phyloP scores from a whole-genome alignment of 805 yeast species.

The Kluyveromyces aestuarii region DNA sequence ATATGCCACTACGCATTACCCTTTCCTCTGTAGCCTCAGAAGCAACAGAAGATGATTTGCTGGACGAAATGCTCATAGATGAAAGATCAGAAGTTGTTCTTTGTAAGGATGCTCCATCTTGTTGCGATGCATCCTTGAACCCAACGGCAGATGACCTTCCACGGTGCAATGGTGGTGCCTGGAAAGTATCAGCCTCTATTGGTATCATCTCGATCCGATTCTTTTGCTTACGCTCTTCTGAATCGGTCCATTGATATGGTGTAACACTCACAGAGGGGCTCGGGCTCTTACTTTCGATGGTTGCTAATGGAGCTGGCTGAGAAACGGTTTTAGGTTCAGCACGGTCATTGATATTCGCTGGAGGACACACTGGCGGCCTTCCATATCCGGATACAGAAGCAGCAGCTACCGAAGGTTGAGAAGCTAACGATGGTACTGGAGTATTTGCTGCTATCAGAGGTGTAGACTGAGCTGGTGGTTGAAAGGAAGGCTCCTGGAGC shows the following conservation, averaged over 20 bases:
- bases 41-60: background rate
- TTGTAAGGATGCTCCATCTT: background rate
- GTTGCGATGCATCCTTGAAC: background rate
- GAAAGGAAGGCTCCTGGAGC: background rate
- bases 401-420: background rate
- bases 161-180: slow-evolving; percentile 22
- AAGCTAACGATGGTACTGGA: background rate
- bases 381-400: background rate
- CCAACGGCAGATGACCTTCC: slow-evolving; percentile 10
- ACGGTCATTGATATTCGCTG: background rate
- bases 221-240: slow-evolving; percentile 8
- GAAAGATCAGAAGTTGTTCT: background rate
- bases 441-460: background rate
- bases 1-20: background rate
- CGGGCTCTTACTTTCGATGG: background rate
- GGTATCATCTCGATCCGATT: slow-evolving; percentile 6
- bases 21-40: background rate
- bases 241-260: slow-evolving; percentile 13
- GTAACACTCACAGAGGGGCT: slow-evolving; percentile 5
- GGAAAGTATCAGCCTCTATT: slow-evolving; percentile 8
- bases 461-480: slow-evolving; percentile 3
- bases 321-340: slow-evolving; percentile 3
- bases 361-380: background rate
- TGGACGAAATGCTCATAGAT: background rate
- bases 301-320: background rate